A percentile compares a stretch with the other conserved stretches of the same genome.
These are phyloP conservation scores for Debaryomyces sp. DNA, from an alignment of 1,139 yeast species.

Conservation along the genomic window DNA sequence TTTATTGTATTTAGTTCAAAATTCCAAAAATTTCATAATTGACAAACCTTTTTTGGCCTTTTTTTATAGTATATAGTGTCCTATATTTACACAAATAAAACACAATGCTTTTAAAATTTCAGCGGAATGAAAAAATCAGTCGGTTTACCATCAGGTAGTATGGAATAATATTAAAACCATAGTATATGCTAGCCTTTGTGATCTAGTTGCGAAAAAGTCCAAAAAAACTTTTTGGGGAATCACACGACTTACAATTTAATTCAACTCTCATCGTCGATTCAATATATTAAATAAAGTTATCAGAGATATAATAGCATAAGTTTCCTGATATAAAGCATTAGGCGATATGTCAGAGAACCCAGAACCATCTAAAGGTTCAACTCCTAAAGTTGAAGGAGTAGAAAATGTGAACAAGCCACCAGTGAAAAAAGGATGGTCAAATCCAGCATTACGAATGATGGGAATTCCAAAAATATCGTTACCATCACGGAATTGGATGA, in stretches of 20 bases:
- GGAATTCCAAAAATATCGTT: constrained; percentile 77
- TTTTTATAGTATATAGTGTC: no score
- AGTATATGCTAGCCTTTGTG: background rate
- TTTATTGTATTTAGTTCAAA: no score
- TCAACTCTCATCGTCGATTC: constrained; percentile 1
- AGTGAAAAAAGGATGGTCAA: constrained; percentile 59
- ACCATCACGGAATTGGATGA: constrained; percentile 93
- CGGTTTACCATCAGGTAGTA: no score
- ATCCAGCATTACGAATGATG: constrained; percentile 87
- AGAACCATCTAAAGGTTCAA: constrained; percentile 1
- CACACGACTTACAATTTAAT: background rate
- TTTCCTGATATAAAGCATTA: background rate
- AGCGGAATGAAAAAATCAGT: no score
- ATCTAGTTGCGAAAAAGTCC: background rate
- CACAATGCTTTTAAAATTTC: no score
- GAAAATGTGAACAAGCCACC: constrained; percentile 6
- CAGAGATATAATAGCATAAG: background rate
- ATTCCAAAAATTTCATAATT: no score
- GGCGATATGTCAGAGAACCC: constrained; percentile 1
- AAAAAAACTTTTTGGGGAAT: background rate
- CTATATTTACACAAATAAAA: no score
- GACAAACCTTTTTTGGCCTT: no score
- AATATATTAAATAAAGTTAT: background rate
- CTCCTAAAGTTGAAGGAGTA: background rate
- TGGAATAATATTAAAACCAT: no score